Conservation (phyloP, 2,329 filamentous ascomycete species). For the Aspergillus sp. region DNA sequence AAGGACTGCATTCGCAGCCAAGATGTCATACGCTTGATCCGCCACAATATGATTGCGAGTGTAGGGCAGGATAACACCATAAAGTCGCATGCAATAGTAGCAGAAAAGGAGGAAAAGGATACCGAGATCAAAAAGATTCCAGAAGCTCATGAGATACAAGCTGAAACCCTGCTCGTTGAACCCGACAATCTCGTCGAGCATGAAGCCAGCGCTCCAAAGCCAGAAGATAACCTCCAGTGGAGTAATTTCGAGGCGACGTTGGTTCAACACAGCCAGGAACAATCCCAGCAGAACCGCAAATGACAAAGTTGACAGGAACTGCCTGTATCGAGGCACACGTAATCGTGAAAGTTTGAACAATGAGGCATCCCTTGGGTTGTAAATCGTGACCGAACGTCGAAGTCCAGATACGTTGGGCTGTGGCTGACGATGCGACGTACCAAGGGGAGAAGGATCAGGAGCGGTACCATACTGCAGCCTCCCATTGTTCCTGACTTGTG, state of each 20-base stretch:
- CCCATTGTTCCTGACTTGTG: conserved; percentile 33
- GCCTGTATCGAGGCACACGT: conserved; percentile 86
- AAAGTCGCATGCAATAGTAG: conserved; percentile 87
- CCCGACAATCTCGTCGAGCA: conserved; percentile 93
- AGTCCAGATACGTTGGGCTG: conserved; percentile 25
- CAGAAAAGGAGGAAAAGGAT: conserved; percentile 82
- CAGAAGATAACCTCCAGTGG: conserved; percentile 86
- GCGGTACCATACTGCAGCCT: conserved; percentile 31
- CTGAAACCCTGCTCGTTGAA: conserved; percentile 97
- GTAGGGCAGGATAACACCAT: conserved; percentile 81
- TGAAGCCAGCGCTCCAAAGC: conserved; percentile 97
- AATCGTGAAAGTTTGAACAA: conserved; percentile 88
- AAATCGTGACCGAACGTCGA: conserved; percentile 78
- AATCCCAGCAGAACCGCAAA: conserved; percentile 81
- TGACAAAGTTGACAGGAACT: conserved; percentile 85
- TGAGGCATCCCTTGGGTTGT: conserved; percentile 87
- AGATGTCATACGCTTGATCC: conserved; percentile 87
- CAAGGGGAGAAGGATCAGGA: conserved; percentile 11
- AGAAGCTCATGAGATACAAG: conserved; percentile 95
- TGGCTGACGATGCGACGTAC: conserved; percentile 13
- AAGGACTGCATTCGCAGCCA: conserved; percentile 86
- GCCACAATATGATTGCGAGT: conserved; percentile 69
- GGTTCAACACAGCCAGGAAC: conserved; percentile 77
- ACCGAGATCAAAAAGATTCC: conserved; percentile 93
- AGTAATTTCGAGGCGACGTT: conserved; percentile 78